Evolutionary conservation across 345 rosid species (phyloP), one percentile per base, ranked within the genome.

Genomic region (Salix dunnii): DNA sequence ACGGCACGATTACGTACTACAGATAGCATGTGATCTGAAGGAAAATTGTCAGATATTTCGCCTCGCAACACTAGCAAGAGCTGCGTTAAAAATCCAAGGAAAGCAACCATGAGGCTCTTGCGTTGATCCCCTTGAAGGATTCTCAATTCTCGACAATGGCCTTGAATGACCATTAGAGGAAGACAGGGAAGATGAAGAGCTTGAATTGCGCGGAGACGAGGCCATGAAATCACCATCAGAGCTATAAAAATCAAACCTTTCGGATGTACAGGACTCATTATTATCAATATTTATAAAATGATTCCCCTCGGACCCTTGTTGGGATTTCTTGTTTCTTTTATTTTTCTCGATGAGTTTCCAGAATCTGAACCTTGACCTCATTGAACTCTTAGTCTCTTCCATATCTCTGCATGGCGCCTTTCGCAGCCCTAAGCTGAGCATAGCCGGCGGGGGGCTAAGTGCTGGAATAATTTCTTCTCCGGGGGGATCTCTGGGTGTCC

Each of bases 401-500:
- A 81, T n/a, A 23, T 65, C 68, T 10, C 85, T 49, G 63, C 87
- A 79, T 13, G 95, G 97, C 76, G n/a, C n/a, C n/a, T 83, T 91
- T 4, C 91, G 89, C 7, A 90, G 82, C 21, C 84, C 79, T 8
- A 76, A 77, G 81, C 94, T 88, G 13, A 87, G 79, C 48, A 86
- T 9, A 0, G 97, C 96, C 0, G 97, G 98, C 2, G 97, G 97
- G 20, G 94, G 97, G 74, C 55, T 49, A 20, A 74, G 67, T 0
- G 81, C 81, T 1, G 81, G 81, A 35, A 78, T 66, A 16, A 46
- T 43, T 11, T 74, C 79, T 5, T 30, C 74, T 69, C 61, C 31
- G 0, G 80, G 86, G 0, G 68, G 72, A 28, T 66, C 58, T 42
- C 73, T 78, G 23, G 81, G 76, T 2, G 71, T 78, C 2, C 81